These are phyloP conservation scores for Neolentinus lepideus DNA, from an alignment of 1,284 basidiomycete species.

Conservation along the genomic window DNA sequence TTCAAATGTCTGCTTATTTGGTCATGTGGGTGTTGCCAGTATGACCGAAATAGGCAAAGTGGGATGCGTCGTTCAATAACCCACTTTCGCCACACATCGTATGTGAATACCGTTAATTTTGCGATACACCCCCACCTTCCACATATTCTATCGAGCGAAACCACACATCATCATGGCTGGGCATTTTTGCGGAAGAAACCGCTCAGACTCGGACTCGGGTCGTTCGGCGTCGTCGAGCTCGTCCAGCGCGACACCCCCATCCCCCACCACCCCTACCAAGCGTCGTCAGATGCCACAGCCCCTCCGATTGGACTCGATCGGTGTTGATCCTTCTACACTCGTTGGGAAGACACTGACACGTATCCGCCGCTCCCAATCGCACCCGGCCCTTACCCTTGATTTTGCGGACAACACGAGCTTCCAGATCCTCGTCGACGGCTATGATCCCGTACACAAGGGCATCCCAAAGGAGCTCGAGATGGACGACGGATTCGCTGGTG, in stretches of 20 bases:
- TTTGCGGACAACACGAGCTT: constrained; percentile 47
- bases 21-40: background rate
- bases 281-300: constrained; percentile 21
- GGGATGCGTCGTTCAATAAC: background rate
- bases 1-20: background rate
- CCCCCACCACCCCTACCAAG: constrained; percentile 21
- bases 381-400: constrained; percentile 49
- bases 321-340: constrained; percentile 40
- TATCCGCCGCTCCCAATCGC: constrained; percentile 41
- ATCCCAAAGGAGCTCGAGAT: constrained; percentile 53
- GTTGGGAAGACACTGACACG: constrained; percentile 44
- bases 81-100: background rate
- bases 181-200: background rate
- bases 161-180: background rate
- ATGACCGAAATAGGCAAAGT: background rate
- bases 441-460: constrained; percentile 45
- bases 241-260: constrained; percentile 11
- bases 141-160: background rate
- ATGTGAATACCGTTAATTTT: background rate
- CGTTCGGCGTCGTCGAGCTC: constrained; percentile 6
- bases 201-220: background rate
- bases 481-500: constrained; percentile 33
- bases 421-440: constrained; percentile 56
- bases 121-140: background rate
- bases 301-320: constrained; percentile 29